Base-by-base conservation (phyloP, 805 yeast genomes). In the Metschnikowia aberdeeniae region DNA sequence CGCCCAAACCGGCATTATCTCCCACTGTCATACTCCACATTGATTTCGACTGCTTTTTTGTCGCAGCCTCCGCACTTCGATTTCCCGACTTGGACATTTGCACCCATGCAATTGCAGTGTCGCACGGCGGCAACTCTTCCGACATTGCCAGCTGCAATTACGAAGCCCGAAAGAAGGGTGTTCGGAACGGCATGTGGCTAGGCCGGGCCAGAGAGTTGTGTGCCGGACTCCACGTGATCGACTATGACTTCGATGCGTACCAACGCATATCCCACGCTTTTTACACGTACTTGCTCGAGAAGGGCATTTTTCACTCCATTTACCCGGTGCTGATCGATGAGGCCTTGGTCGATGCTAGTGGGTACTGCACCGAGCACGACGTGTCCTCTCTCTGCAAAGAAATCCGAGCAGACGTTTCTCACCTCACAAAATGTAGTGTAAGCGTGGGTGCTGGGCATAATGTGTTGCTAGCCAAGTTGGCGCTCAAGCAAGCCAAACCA, bases 1-100 rank as follows among this genome's bases (percentile, higher is more conserved):
- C 43, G 8, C 22, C 42, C 24, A 38, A 11, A 34, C 27, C 19
- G 13, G 12, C 13, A 4, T 37, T 52, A 14, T 54, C 44, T 45
- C 38, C 40, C 6, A 38, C 30, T 4, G 59, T 75, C 1, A 77
- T 90, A 8, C 60, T 90, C 44, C 97, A 92, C 61, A 74, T 92
- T 29, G 99, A 92, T 61, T 92, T 89, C 62, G 99, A 92, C 62
- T 89, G 96, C 52, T 92, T 93, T 57, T 92, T 92, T 65, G 97
- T 90, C 2, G 76, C 95, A 0, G 97, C 85, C 0, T 86, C 97
- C 0, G 77, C 87, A 3, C 64, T 81, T 44, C 70, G 66, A 12
- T 67, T 72, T 34, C 83, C 85, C 0, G 72, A 80, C 2, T 58
- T 83, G 13, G 78, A 78, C 47, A 73, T 78, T 49, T 64, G 54